Base-by-base conservation (phyloP, 139 green algal species). In the Chlorella sorokiniana region DNA sequence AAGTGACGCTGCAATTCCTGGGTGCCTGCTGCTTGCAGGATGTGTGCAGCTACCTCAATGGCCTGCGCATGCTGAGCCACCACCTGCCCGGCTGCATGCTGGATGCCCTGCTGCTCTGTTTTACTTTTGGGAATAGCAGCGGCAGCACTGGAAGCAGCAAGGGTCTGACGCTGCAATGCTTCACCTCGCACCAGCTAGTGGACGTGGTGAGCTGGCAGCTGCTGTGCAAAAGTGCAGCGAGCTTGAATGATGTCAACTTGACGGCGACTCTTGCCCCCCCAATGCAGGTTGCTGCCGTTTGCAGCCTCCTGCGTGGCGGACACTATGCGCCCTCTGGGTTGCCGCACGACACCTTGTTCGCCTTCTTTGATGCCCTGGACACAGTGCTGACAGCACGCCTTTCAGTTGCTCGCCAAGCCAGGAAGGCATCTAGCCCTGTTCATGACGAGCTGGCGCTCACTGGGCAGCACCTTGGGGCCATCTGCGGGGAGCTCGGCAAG, bases 341-440 rank as follows among this genome's bases (percentile, higher is more conserved):
- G 52, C 73, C 73, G 37, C 37, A 61, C 4, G 52, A 31, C 2
- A 41, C 69, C 9, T 6, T 54, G 7, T 41, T n/a, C 22, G 2
- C 35, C 10, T 79, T 68, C 37, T 68, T 79, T 40, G 73, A 79
- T 40, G 51, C 73, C 14, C 27, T 69, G 25, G 73, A 79, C 73
- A 79, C 73, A 1, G 37, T 79, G 45, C 54, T 79, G 73, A 9
- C 29, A 0, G 73, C 45, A 1, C 69, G 44, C 69, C n/a, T 59
- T 27, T 48, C 35, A 72, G 65, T n/a, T n/a, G 33, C 65, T 72
- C 29, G 14, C 65, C 65, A 31, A 27, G 38, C 22, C 65, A n/a
- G 65, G 16, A 31, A 69, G 65, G 20, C 65, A 18, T 14, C 31
- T 2, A 6, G 23, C 56, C 29, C 56, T 29, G 23, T 29, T 22